A percentile compares a stretch with the other conserved stretches of the same genome.
Evolutionary conservation across 2,329 filamentous ascomycete genomes (phyloP).

Genomic region (Dryadomyces quercivorus): DNA sequence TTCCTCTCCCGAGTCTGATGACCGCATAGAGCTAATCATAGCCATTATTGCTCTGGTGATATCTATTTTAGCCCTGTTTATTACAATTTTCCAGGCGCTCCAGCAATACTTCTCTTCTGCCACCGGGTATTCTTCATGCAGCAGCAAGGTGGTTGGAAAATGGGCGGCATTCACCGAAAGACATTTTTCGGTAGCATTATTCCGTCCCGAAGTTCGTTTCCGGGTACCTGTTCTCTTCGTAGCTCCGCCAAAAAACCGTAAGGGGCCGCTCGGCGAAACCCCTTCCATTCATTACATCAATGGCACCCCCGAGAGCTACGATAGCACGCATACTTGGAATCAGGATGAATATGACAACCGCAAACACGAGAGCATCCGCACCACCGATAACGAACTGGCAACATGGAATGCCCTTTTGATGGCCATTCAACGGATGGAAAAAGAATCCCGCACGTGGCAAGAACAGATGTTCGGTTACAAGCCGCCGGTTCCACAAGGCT

Average conservation of each 20-base stretch:
- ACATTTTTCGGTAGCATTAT: slow-evolving; percentile 24
- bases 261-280: slow-evolving; percentile 19
- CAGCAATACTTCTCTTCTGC: slow-evolving; percentile 39
- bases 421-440: slow-evolving; percentile 37
- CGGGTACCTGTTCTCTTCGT: slow-evolving; percentile 37
- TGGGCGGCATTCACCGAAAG: slow-evolving; percentile 30
- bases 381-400: slow-evolving; percentile 41
- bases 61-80: slow-evolving; percentile 32
- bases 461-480: slow-evolving; percentile 11
- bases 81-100: slow-evolving; percentile 32
- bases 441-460: slow-evolving; percentile 34
- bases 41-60: slow-evolving; percentile 32
- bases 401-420: slow-evolving; percentile 40
- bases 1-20: not conserved
- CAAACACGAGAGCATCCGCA: slow-evolving; percentile 27
- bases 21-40: slow-evolving; percentile 20
- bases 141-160: slow-evolving; percentile 31
- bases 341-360: slow-evolving; percentile 10
- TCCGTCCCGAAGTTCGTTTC: slow-evolving; percentile 37
- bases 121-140: slow-evolving; percentile 33
- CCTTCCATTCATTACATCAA: slow-evolving; percentile 24
- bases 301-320: slow-evolving; percentile 23
- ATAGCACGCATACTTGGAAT: slow-evolving; percentile 8
- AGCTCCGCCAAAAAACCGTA: slow-evolving; percentile 26
- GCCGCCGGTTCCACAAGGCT: slow-evolving; percentile 9